These are phyloP conservation scores for Heterobasidion annosum DNA, from an alignment of 1,284 basidiomycete species.

Conservation along the genomic window DNA sequence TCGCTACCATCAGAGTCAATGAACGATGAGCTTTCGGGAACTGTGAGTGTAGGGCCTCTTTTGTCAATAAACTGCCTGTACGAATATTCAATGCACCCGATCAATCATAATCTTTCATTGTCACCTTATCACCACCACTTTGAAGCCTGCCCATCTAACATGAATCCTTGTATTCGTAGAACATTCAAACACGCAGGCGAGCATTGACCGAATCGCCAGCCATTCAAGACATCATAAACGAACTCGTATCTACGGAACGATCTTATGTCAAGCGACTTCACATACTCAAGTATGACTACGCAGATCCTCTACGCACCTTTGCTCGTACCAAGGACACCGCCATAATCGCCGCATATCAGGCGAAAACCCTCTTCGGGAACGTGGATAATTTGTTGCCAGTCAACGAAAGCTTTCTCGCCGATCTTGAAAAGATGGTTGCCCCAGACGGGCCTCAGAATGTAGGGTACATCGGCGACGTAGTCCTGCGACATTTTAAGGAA, in stretches of 20 bases:
- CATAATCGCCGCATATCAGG: conserved; percentile 85
- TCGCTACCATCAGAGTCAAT: conserved; percentile 30
- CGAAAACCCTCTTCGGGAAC: conserved; percentile 90
- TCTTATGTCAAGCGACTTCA: conserved; percentile 70
- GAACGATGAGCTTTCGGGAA: conserved; percentile 20
- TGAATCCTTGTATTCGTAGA: conserved; percentile 21
- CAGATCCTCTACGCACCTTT: conserved; percentile 83
- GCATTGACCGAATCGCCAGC: conserved; percentile 54
- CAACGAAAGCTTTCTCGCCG: conserved; percentile 79
- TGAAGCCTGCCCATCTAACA: background rate
- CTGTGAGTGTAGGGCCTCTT: conserved; percentile 27
- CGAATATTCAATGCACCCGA: background rate
- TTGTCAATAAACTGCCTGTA: too few relatives aligned
- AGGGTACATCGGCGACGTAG: conserved; percentile 78
- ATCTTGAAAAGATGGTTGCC: conserved; percentile 72
- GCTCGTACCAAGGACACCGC: conserved; percentile 77
- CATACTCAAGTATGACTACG: conserved; percentile 76
- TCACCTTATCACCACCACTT: background rate
- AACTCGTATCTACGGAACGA: conserved; percentile 71
- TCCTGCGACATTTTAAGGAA: conserved; percentile 77
- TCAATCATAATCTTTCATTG: background rate
- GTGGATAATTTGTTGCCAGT: conserved; percentile 84
- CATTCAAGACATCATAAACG: conserved; percentile 61
- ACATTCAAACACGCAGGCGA: conserved; percentile 39
- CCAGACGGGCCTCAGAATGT: conserved; percentile 47